Evolutionary conservation across 164 flowering plant species (phyloP).

Genomic region (Akebia trifoliata): DNA sequence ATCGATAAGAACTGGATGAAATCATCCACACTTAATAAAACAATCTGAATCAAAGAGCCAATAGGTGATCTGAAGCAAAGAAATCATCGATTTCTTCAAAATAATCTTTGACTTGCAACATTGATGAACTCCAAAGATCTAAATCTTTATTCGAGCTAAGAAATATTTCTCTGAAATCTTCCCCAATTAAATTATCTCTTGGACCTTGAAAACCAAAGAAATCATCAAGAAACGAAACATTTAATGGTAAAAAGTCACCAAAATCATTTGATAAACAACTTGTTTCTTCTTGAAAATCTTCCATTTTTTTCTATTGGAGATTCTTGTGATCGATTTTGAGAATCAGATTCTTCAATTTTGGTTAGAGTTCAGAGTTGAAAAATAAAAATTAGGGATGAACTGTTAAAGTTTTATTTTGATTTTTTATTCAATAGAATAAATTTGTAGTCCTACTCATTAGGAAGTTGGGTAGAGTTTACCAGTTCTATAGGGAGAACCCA

Average conservation of each 20-base stretch:
- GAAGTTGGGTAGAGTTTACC: too few relatives aligned
- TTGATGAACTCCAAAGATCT: conserved; percentile 3
- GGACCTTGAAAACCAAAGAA: conserved; percentile 31
- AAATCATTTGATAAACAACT: conserved; percentile 2
- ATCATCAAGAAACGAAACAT: conserved; percentile 29
- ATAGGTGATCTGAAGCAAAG: conserved; percentile 54
- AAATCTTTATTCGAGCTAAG: conserved; percentile 20
- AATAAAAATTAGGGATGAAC: conserved; percentile 71
- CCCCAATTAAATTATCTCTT: conserved; percentile 8
- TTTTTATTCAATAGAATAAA: too few relatives aligned
- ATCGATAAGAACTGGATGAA: background rate
- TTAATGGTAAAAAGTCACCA: conserved; percentile 26
- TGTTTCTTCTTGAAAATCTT: conserved; percentile 10
- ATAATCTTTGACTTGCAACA: conserved; percentile 32
- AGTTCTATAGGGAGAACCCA: too few relatives aligned
- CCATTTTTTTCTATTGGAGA: background rate
- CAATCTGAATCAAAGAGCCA: conserved; percentile 5
- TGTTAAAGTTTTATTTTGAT: too few relatives aligned
- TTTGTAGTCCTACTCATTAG: too few relatives aligned
- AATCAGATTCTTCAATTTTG: conserved; percentile 3
- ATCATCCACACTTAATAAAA: too few relatives aligned
- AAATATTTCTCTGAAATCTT: conserved; percentile 25
- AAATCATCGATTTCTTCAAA: conserved; percentile 73
- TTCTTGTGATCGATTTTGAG: background rate
- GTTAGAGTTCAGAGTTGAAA: conserved; percentile 30